Conservation (phyloP, 306 rosid species). For the Cicer pinnatifidum region DNA sequence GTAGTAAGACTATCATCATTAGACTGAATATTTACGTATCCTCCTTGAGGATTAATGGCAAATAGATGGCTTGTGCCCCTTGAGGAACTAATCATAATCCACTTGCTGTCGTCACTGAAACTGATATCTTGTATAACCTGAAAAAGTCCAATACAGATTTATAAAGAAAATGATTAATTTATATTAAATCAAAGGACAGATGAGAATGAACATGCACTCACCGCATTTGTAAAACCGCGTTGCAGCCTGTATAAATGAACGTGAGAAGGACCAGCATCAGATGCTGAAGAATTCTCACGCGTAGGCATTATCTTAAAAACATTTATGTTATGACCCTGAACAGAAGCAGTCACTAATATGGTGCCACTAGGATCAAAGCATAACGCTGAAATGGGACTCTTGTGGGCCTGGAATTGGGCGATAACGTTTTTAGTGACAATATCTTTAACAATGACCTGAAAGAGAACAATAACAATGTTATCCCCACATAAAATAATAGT, state of each 20-base stretch:
- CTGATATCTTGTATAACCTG: constrained; percentile 97
- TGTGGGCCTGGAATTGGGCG: constrained; percentile 90
- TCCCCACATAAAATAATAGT: background rate
- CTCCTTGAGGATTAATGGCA: constrained; percentile 92
- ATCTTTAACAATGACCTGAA: constrained; percentile 89
- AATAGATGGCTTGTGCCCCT: constrained; percentile 95
- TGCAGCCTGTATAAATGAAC: constrained; percentile 87
- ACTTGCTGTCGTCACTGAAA: constrained; percentile 92
- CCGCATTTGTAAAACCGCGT: constrained; percentile 95
- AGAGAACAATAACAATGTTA: constrained; percentile 41
- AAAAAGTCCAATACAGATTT: constrained; percentile 35
- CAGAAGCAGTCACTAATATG: constrained; percentile 87
- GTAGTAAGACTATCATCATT: constrained; percentile 52
- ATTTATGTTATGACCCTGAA: constrained; percentile 93
- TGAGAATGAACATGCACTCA: constrained; percentile 47
- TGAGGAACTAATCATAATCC: constrained; percentile 98
- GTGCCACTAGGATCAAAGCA: constrained; percentile 95
- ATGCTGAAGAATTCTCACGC: constrained; percentile 49
- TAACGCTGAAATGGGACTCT: constrained; percentile 90
- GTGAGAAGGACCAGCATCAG: constrained; percentile 59
- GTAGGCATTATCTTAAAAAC: constrained; percentile 83
- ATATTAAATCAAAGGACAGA: background rate
- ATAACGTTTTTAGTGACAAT: constrained; percentile 72
- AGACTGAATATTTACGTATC: constrained; percentile 64
- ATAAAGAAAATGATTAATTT: constrained; percentile 14